Evolutionary conservation across 2,329 filamentous ascomycete genomes (phyloP), one percentile per base, ranked within the genome.

Genomic region (Diatrype stigma): DNA sequence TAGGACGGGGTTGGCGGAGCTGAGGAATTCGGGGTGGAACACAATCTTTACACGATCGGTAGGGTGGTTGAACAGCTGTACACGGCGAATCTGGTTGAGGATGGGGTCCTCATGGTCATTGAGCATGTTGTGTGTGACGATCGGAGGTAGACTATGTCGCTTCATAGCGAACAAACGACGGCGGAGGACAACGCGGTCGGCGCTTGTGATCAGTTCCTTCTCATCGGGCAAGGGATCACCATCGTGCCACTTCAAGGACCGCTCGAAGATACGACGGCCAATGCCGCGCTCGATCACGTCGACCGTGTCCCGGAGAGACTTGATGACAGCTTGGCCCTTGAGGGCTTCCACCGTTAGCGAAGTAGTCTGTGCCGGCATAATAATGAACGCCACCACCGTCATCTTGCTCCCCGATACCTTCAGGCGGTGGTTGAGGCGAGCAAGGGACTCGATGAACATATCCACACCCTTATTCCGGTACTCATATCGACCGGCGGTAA

Each of bases 391-490:
- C 17, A 99, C 93, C 7, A 99, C 87, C 0, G 94, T 97, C 67
- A 86, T 92, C 73, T 94, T 95, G 61, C 90, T 96, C 46, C 90
- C 90, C 7, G 85, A 73, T 47, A 73, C 73, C 80, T 97, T 97
- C 66, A 99, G 83, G 37, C 88, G 84, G 75, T 97, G 92, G 73
- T 99, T 99, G 63, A 99, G 75, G 42, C 94, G 89, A 26, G 94
- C 94, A 56, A 99, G 76, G 3, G 92, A 94, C 73, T 99, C 94
- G 60, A 99, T 96, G 71, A 97, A 99, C 94, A 99, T 97, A 71
- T 99, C 94, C 10, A 96, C 93, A 65, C 94, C 94, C 74, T 99
- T 99, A 68, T 99, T 99, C 58, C 94, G 81, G 79, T 93, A 99
- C 71, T 99, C 94, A 66, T 99, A 99, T 56, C 94, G 88, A 53